phyloP scores from a whole-genome alignment of 1,284 basidiomycete species.

The Chondrostereum purpureum region DNA sequence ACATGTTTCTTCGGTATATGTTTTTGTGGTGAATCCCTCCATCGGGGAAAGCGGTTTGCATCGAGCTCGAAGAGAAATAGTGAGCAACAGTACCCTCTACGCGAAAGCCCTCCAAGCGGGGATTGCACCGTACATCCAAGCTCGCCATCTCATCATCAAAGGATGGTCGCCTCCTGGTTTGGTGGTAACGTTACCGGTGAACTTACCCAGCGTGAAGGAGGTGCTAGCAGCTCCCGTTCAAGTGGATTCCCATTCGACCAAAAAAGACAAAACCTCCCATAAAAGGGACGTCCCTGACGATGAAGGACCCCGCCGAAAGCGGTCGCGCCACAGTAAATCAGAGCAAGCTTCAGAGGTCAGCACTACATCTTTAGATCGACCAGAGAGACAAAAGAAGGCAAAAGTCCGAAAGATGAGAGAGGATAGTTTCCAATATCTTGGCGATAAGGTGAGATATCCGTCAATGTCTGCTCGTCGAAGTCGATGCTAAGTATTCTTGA shows the following conservation, averaged over 20 bases:
- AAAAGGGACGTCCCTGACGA: neutral
- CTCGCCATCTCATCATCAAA: conserved; percentile 61
- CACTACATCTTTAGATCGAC: too few species aligned
- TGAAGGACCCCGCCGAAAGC: neutral
- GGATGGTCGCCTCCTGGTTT: conserved; percentile 57
- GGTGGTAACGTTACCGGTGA: neutral
- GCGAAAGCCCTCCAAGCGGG: conserved; percentile 47
- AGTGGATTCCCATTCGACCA: neutral
- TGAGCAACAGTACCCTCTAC: conserved; percentile 66
- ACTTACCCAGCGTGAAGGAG: neutral
- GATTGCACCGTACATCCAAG: conserved; percentile 64
- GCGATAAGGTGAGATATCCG: too few species aligned
- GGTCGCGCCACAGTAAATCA: too few species aligned
- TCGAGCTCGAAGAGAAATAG: conserved; percentile 53
- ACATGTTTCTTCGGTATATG: conserved; percentile 65
- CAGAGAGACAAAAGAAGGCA: conserved; percentile 32
- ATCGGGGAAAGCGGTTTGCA: conserved; percentile 62
- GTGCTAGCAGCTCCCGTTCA: neutral
- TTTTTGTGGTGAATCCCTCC: conserved; percentile 61
- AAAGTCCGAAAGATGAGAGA: conserved; percentile 36
- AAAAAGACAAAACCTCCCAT: too few species aligned
- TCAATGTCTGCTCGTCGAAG: too few species aligned
- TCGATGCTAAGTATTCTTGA: too few species aligned
- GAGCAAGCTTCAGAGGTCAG: too few species aligned
- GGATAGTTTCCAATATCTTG: conserved; percentile 50